Percentiles rank a stretch among this genome's conserved stretches.
Conservation (phyloP, 148 eudicot genomes). For the Beta vulgaris region DNA sequence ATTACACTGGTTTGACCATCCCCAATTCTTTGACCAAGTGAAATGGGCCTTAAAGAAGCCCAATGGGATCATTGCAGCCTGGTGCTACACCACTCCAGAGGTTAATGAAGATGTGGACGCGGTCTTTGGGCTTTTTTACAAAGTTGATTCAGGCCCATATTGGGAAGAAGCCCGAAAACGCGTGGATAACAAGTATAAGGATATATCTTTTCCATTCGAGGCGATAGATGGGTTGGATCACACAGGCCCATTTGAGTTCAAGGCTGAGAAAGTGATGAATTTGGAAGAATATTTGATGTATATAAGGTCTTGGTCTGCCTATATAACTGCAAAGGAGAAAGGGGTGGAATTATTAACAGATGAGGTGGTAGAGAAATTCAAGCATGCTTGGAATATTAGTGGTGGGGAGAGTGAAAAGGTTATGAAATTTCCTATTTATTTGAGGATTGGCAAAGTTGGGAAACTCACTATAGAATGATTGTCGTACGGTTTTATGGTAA, state of each 20-base stretch:
- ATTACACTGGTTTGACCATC: constrained; percentile 75
- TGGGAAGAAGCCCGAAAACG: constrained; percentile 51
- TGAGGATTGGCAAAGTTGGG: constrained; percentile 74
- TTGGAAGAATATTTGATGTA: constrained; percentile 57
- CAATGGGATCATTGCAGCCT: constrained; percentile 69
- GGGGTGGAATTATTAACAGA: constrained; percentile 68
- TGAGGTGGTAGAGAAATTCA: constrained; percentile 49
- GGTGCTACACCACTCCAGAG: constrained; percentile 68
- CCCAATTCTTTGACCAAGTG: constrained; percentile 49
- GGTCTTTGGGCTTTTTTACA: constrained; percentile 42
- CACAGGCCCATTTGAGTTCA: constrained; percentile 74
- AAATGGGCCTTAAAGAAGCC: constrained; percentile 62
- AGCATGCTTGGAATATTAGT: constrained; percentile 53
- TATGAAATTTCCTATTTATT: constrained; percentile 51
- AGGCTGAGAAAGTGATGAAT: constrained; percentile 46
- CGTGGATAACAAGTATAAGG: constrained; percentile 48
- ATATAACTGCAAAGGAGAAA: constrained; percentile 63
- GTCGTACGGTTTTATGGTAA: no score
- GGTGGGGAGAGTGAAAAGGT: constrained; percentile 42
- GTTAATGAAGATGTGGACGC: constrained; percentile 44
- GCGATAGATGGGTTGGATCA: constrained; percentile 54
- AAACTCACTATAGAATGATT: background rate
- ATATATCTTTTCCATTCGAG: constrained; percentile 64
- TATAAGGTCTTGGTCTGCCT: constrained; percentile 74
- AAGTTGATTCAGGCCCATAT: constrained; percentile 31